A percentile compares a stretch with the other conserved stretches of the same genome.
phyloP scores from a whole-genome alignment of 129 eudicot species.

The Flaveria trinervia region DNA sequence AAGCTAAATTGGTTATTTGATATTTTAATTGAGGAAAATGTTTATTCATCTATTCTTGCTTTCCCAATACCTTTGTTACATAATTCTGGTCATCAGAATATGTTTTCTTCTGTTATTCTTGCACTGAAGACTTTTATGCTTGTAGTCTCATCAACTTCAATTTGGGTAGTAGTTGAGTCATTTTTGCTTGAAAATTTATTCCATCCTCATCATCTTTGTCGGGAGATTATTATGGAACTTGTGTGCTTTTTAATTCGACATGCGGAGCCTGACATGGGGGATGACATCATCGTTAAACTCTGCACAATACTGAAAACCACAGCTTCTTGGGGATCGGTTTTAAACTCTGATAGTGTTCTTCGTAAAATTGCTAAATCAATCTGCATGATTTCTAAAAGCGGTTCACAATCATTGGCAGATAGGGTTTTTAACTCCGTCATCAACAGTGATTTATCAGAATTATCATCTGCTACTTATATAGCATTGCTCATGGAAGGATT shows the following conservation, averaged over 20 bases:
- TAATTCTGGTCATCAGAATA: conserved; percentile 56
- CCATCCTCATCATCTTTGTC: conserved; percentile 87
- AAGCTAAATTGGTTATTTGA: conserved; percentile 75
- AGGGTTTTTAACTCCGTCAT: conserved; percentile 53
- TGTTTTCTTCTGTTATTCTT: conserved; percentile 53
- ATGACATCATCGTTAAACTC: conserved; percentile 58
- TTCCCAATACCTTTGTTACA: conserved; percentile 45
- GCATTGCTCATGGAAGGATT: conserved; percentile 90
- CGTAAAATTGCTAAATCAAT: conserved; percentile 71
- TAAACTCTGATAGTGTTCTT: conserved; percentile 46
- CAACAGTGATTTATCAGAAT: conserved; percentile 36
- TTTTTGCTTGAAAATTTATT: conserved; percentile 72
- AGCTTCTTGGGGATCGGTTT: conserved; percentile 51
- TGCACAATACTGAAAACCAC: conserved; percentile 52
- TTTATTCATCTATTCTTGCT: conserved; percentile 62
- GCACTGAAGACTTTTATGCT: conserved; percentile 85
- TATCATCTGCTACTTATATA: conserved; percentile 43
- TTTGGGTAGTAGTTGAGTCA: conserved; percentile 59
- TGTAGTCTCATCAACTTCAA: conserved; percentile 53
- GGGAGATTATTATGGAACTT: conserved; percentile 78
- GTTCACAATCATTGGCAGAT: conserved; percentile 56
- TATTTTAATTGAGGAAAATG: conserved; percentile 49
- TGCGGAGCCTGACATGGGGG: conserved; percentile 63
- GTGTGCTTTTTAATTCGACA: conserved; percentile 78
- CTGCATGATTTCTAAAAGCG: conserved; percentile 48